Evolutionary conservation across 768 basidiomycete genomes (phyloP), one percentile per base, ranked within the genome.

Genomic region (Suillus luteus): DNA sequence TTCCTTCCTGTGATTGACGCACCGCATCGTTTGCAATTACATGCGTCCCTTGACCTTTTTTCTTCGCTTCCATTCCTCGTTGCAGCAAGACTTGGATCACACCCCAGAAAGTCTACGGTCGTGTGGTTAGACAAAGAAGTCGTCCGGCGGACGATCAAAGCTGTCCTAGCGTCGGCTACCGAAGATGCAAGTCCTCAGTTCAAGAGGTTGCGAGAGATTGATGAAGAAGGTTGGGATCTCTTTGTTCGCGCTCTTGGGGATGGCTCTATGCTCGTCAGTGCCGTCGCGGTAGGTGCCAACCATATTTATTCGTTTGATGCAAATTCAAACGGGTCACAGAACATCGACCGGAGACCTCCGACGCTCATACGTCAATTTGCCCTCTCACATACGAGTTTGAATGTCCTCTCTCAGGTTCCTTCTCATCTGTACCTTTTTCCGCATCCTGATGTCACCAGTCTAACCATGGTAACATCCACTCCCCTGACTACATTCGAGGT

Each of bases 1-100:
- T 96, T 93, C 74, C 78, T 92, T 40, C 93, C 95, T 6, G 92
- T 97, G 14, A 78, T 97, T 52, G 95, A 97, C 73, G 86, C 88
- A 17, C 93, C 94, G 14, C 86, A 88, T 66, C 84, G 86, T 71
- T 81, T 97, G 46, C 95, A 96, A 73, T 83, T 97, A 5, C 93
- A 95, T 71, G 85, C 89, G 8, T 83, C 91, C 2, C 72, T 96
- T 55, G 92, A 95, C 71, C 74, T 87, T 9, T 86, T 82, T 67
- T 85, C 87, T n/a, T 85, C 90, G 41, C 69, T 86, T 17, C 75
- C 83, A 62, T 75, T 79, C 64, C 75, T 77, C 41, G 62, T 79
- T 64, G 69, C 75, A 48, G 71, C 78, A 60, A 70, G 75, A 5
- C 67, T 67, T 55, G 40, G 61, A 14, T 31, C 51, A 43, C 60